Evolutionary conservation across 306 rosid genomes (phyloP), one percentile per base, ranked within the genome.

Genomic region (Prunus davidiana): DNA sequence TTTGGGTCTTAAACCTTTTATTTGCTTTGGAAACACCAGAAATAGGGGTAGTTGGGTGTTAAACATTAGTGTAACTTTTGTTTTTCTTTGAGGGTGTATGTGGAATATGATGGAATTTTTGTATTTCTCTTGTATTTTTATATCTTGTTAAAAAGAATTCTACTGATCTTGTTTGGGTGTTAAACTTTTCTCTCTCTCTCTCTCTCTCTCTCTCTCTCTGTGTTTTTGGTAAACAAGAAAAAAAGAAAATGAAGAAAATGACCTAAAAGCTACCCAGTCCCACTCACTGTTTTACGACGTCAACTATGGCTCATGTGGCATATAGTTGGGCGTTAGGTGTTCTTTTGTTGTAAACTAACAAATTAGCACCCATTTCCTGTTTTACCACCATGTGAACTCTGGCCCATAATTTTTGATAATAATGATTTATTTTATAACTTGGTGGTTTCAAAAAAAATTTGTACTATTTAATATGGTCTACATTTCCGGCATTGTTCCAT

Each of bases 51-150:
- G 38, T 46, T 46, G 72, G 58, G 43, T 68, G 57, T 52, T 32
- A 5, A 32, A 32, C 38, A 32, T 32, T 32, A 32, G 38, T 32
- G 38, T 32, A 46, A 46, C 16, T 45, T 69, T 8, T 69, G 46
- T 32, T 67, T 67, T 67, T 12, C 25, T 19, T 67, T 24, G 16
- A 24, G 19, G 34, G 72, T 22, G 12, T 46, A 3, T 22, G 6
- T 45, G 46, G 72, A 30, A 46, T 67, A 67, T 67, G 55, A 22
- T 67, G 68, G 50, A 65, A 12, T 65, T 65, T 25, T 65, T 10
- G 12, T 34, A 19, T 65, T 20, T 18, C 6, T 18, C 67, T 41
- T 38, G 70, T 30, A 25, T 16, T 64, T 16, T 16, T n/a, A 52
- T 18, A 4, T 52, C 52, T 47, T 47, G 2, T 47, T 47, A 47